Base-by-base conservation (phyloP, 768 basidiomycete genomes). In the Mycena rosella region DNA sequence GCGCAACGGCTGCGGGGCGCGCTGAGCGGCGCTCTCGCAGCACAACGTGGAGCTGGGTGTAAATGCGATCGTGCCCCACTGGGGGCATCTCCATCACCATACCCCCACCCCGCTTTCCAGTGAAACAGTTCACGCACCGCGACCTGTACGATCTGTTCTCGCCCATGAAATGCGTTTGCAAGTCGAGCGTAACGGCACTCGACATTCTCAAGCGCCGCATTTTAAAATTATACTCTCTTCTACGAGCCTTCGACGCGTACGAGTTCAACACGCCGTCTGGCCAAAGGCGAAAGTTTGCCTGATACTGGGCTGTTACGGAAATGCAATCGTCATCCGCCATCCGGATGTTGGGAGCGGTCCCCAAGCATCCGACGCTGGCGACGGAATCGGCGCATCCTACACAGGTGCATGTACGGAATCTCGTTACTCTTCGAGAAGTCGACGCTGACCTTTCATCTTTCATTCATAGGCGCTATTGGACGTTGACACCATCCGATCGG, bases 141-240 rank as follows among this genome's bases (percentile, higher is more conserved):
- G 73, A 85, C n/a, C n/a, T n/a, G n/a, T n/a, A n/a, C n/a, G n/a
- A n/a, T n/a, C n/a, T n/a, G n/a, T 98, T 66, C 93, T 99, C 55
- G 97, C 98, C 0, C 91, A 95, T 72, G 98, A 99, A 80, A 96
- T 99, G 96, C 92, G 95, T 55, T 86, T 95, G 40, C 96, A 96
- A 75, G 96, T 98, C 17, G 98, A 99, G 79, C 88, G 96, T 30
- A 92, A 90, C 74, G 95, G 96, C 2, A 86, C n/a, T n/a, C n/a
- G n/a, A n/a, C n/a, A n/a, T n/a, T 88, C 85, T 99, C 49, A 93
- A 91, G 70, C 97, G 97, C 40, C 94, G 92, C 67, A 91, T 99
- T 0, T 86, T 99, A 7, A n/a, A n/a, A n/a, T n/a, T 95, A 92
- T 76, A 96, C 91, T 24, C 77, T n/a, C n/a, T n/a, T n/a, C n/a